Evolutionary conservation across 441 rosid genomes (phyloP), one percentile per base, ranked within the genome.

Genomic region (Breynia disticha): DNA sequence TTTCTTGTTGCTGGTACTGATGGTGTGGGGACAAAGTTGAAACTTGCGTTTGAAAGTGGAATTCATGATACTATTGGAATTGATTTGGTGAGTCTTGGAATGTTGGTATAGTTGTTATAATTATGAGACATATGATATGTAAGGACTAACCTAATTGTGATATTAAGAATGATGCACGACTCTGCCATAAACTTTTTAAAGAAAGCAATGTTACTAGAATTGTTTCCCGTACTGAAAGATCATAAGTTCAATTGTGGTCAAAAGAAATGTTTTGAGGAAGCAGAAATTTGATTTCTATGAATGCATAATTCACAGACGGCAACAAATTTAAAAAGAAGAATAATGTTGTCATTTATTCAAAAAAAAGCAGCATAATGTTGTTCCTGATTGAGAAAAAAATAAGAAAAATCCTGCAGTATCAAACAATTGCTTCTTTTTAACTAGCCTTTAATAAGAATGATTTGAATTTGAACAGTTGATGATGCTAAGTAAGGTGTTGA

Each of bases 21-120:
- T 79, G 97, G 98, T 63, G 98, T 83, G 19, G 98, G 98, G 52
- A 91, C 98, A 32, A 93, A 93, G 64, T 77, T 93, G 45, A 93
- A 93, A 61, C 79, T 93, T 52, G 97, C 97, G 19, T 93, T 93
- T 58, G 95, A 93, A 64, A 78, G 90, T 16, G 95, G 90, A 55
- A 76, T 79, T 52, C 95, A 93, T 42, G 87, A 93, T 11, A 93
- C 95, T 19, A 81, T 91, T 55, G 98, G 98, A 69, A 82, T 88
- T 52, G 97, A 91, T 66, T 71, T 88, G 82, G 98, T 88, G 78
- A 70, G 18, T n/a, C 20, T 44, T 44, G 42, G 39, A 38, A 16
- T 15, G n/a, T 24, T n/a, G n/a, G n/a, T n/a, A n/a, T n/a, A n/a
- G 79, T 73, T 72, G 56, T 71, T 77, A 50, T 73, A 57, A 41